Evolutionary conservation across 192 early-diverging fungal species (phyloP).

Genomic region (Thamnidium elegans): DNA sequence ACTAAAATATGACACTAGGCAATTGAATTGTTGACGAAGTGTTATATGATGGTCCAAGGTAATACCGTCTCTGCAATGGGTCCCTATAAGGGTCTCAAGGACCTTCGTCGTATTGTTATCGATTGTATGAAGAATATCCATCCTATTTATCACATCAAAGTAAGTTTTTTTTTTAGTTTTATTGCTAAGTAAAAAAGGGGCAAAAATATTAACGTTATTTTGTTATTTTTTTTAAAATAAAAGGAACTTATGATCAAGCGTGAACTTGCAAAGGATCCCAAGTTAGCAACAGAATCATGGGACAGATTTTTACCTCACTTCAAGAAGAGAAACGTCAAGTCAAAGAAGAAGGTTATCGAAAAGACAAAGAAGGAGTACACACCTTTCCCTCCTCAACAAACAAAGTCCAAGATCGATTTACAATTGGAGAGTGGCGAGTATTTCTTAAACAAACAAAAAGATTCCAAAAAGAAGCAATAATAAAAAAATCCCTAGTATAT

Average conservation of each 20-base stretch:
- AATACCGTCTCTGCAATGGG: constrained; percentile 96
- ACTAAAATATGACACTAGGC: constrained; percentile 47
- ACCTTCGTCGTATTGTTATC: constrained; percentile 83
- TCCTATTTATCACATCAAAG: constrained; percentile 98
- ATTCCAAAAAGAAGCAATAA: constrained; percentile 13
- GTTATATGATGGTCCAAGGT: constrained; percentile 98
- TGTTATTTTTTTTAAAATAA: background rate
- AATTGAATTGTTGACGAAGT: constrained; percentile 91
- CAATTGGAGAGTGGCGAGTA: constrained; percentile 96
- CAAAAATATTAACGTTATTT: background rate
- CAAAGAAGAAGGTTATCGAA: constrained; percentile 52
- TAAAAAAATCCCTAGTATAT: background rate
- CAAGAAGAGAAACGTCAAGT: constrained; percentile 84
- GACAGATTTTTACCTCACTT: constrained; percentile 97
- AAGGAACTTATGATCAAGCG: constrained; percentile 98
- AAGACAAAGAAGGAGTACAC: constrained; percentile 72
- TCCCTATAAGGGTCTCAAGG: constrained; percentile 82
- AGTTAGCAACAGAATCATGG: constrained; percentile 91
- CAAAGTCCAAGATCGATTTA: constrained; percentile 84
- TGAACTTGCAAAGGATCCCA: constrained; percentile 95
- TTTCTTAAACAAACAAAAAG: constrained; percentile 64
- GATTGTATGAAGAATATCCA: constrained; percentile 99
- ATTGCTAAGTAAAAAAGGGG: background rate
- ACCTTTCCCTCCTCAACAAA: constrained; percentile 86
- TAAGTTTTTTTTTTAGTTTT: constrained; percentile 23